These are phyloP conservation scores for Lablab purpureus DNA, from an alignment of 306 rosid species.

Conservation along the genomic window DNA sequence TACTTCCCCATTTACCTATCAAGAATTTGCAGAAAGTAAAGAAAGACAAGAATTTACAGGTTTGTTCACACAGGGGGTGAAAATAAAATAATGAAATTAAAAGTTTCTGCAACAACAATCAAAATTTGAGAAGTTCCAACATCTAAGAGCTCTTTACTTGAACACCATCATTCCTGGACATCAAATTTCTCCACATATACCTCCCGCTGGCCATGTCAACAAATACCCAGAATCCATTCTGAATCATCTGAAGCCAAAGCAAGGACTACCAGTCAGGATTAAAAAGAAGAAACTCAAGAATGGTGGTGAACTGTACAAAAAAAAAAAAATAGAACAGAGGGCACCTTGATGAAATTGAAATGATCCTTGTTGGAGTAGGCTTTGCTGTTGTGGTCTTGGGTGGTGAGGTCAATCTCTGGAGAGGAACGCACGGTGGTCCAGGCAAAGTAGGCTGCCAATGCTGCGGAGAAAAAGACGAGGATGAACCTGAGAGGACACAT, in stretches of 20 bases:
- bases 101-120: constrained; percentile 9
- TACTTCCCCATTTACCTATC: constrained; percentile 4
- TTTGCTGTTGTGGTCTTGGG: background rate
- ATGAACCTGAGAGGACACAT: constrained; percentile 89
- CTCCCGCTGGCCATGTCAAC: constrained; percentile 88
- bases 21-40: background rate
- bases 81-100: constrained; percentile 24
- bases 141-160: constrained; percentile 45
- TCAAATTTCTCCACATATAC: constrained; percentile 76
- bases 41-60: constrained; percentile 35
- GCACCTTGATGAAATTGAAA: constrained; percentile 52
- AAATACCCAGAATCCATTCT: constrained; percentile 67
- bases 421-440: constrained; percentile 68
- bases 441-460: constrained; percentile 67
- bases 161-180: constrained; percentile 38
- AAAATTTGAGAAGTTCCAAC: background rate
- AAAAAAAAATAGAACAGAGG: background rate
- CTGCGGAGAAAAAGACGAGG: constrained; percentile 74
- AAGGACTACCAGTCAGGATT: constrained; percentile 26
- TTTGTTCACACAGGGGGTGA: background rate
- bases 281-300: background rate
- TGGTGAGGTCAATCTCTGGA: constrained; percentile 32
- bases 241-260: constrained; percentile 53
- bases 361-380: constrained; percentile 38
- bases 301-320: background rate